Conservation (phyloP, 495 filamentous ascomycete species). For the Penicillium diatomitis region DNA sequence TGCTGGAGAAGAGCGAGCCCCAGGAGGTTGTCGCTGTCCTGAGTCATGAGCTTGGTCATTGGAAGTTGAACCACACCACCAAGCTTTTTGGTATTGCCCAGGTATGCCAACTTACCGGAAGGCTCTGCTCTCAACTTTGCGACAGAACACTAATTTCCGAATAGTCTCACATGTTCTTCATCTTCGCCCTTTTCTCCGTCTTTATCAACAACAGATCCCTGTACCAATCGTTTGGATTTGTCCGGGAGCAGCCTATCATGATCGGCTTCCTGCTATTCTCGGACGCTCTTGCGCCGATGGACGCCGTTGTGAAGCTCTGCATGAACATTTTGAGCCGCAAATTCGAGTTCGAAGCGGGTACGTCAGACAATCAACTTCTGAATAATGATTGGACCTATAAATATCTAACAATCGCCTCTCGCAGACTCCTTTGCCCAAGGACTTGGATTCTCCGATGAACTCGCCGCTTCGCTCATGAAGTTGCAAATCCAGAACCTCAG, state of each 20-base stretch:
- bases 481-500: slow-evolving; percentile 96
- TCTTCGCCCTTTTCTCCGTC: slow-evolving; percentile 90
- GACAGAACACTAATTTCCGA: slow-evolving; percentile 16
- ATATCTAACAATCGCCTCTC: neutral
- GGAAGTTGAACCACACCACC: slow-evolving; percentile 90
- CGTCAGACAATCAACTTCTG: slow-evolving; percentile 5
- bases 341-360: slow-evolving; percentile 93
- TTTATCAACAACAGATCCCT: slow-evolving; percentile 93
- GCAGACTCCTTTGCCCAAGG: slow-evolving; percentile 71
- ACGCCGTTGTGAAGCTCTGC: slow-evolving; percentile 80
- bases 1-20: slow-evolving; percentile 87
- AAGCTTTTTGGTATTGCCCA: slow-evolving; percentile 84
- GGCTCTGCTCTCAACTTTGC: neutral
- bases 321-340: slow-evolving; percentile 93
- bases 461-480: slow-evolving; percentile 84
- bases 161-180: slow-evolving; percentile 84
- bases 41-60: slow-evolving; percentile 93
- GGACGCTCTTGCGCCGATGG: slow-evolving; percentile 83
- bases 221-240: slow-evolving; percentile 85
- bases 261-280: slow-evolving; percentile 96
- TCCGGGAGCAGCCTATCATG: slow-evolving; percentile 77
- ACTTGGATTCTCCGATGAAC: slow-evolving; percentile 77
- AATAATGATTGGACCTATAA: too few species aligned
- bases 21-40: slow-evolving; percentile 92
- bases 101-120: slow-evolving; percentile 35